phyloP scores from a whole-genome alignment of 2,329 filamentous ascomycete species.

The Colletotrichum sp. region DNA sequence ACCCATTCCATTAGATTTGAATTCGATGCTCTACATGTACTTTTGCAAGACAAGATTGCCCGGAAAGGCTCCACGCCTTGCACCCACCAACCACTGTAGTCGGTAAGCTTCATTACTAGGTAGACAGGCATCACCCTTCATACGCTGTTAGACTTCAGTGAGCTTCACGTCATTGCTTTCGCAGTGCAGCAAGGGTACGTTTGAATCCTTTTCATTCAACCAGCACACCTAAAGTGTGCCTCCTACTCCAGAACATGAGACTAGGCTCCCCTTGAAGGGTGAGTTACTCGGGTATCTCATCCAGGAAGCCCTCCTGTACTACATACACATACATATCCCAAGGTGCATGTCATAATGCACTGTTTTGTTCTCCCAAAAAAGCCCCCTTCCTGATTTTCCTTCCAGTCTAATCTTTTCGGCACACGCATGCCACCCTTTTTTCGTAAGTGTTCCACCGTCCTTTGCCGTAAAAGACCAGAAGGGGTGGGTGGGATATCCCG shows the following conservation, averaged over 20 bases:
- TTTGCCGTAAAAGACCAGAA: background rate
- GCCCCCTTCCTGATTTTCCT: background rate
- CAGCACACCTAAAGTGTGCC: background rate
- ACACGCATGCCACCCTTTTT: background rate
- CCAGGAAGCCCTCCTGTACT: slow-evolving; percentile 6
- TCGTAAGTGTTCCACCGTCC: background rate
- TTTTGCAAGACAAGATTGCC: background rate
- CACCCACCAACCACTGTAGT: background rate
- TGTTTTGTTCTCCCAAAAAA: background rate
- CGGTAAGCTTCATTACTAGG: background rate
- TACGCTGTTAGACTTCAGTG: background rate
- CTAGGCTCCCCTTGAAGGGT: background rate
- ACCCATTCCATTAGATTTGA: background rate
- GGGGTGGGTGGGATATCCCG: background rate
- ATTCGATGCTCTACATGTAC: background rate
- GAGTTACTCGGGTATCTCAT: slow-evolving; percentile 20
- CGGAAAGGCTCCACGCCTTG: background rate
- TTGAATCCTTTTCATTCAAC: slow-evolving; percentile 6
- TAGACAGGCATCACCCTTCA: background rate
- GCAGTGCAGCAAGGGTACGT: background rate
- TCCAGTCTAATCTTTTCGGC: background rate
- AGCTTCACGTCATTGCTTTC: background rate
- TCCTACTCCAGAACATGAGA: slow-evolving; percentile 1
- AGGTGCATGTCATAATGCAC: background rate
- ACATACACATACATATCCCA: slow-evolving; percentile 1